These are phyloP conservation scores for Amanita jacksonii DNA, from an alignment of 768 basidiomycete genomes.

Conservation along the genomic window DNA sequence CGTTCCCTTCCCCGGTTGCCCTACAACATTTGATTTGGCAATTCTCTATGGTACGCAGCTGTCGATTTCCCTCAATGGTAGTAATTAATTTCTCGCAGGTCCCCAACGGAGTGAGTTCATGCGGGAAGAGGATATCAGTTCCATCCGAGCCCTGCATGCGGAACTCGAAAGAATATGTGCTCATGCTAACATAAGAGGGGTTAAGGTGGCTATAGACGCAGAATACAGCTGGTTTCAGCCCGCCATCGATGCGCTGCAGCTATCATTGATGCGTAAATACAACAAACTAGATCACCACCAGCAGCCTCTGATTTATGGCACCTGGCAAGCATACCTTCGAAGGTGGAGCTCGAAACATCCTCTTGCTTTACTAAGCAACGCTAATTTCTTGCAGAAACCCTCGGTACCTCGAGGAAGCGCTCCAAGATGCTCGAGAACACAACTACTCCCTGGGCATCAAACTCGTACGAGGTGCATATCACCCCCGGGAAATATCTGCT, in stretches of 20 bases:
- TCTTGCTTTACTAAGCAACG: not conserved
- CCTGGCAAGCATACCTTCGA: slow-evolving; percentile 83
- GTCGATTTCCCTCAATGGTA: not conserved
- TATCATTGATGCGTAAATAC: slow-evolving; percentile 68
- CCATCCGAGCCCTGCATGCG: slow-evolving; percentile 50
- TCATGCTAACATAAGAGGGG: slow-evolving; percentile 48
- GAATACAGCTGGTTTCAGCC: slow-evolving; percentile 71
- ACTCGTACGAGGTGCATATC: slow-evolving; percentile 90
- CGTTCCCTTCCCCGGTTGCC: slow-evolving; percentile 63
- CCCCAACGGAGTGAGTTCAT: slow-evolving; percentile 20
- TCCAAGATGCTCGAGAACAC: slow-evolving; percentile 54
- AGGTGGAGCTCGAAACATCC: slow-evolving; percentile 31
- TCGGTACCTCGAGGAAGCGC: slow-evolving; percentile 51
- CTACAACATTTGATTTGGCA: slow-evolving; percentile 47
- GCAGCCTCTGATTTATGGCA: slow-evolving; percentile 73
- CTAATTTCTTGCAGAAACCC: slow-evolving; percentile 40
- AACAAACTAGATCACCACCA: slow-evolving; percentile 35
- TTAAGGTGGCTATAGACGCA: slow-evolving; percentile 75
- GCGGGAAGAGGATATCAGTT: slow-evolving; percentile 44
- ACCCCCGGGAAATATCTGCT: slow-evolving; percentile 59
- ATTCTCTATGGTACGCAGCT: slow-evolving; percentile 26
- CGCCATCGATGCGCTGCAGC: slow-evolving; percentile 72
- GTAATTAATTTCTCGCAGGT: not conserved
- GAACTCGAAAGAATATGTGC: slow-evolving; percentile 58
- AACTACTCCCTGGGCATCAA: slow-evolving; percentile 81